A percentile compares a stretch with the other conserved stretches of the same genome.
phyloP scores from a whole-genome alignment of 305 asterid species.

The Stenogyne calaminthoides region DNA sequence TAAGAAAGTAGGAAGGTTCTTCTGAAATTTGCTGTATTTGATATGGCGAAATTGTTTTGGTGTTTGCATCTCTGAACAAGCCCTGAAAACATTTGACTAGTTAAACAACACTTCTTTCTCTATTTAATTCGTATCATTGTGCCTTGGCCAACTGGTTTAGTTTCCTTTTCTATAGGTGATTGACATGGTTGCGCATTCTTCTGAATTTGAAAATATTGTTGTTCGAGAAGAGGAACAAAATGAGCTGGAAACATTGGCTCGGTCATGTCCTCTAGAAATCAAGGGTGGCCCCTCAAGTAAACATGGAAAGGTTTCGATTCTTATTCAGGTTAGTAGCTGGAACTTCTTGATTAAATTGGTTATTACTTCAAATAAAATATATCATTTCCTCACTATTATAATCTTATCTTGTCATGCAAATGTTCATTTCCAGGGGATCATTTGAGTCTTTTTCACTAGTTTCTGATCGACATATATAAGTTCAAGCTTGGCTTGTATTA shows the following conservation, averaged over 20 bases:
- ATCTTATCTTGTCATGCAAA: slow-evolving; percentile 54
- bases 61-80: slow-evolving; percentile 11
- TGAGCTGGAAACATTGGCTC: slow-evolving; percentile 86
- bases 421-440: slow-evolving; percentile 85
- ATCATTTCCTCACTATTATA: slow-evolving; percentile 30
- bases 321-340: slow-evolving; percentile 73
- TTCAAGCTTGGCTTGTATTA: slow-evolving; percentile 95
- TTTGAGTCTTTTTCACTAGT: slow-evolving; percentile 86
- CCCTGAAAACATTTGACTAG: slow-evolving; percentile 7
- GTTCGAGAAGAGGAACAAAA: slow-evolving; percentile 96
- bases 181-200: slow-evolving; percentile 96
- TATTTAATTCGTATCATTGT: slow-evolving; percentile 19
- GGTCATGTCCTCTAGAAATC: slow-evolving; percentile 81
- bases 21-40: too few species aligned
- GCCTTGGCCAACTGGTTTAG: slow-evolving; percentile 25
- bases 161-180: slow-evolving; percentile 60
- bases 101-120: not conserved
- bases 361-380: slow-evolving; percentile 25
- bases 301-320: slow-evolving; percentile 94
- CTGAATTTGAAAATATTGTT: slow-evolving; percentile 96
- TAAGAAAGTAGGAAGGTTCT: not conserved
- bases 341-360: slow-evolving; percentile 26
- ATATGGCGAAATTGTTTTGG: not conserved
- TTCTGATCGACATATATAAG: slow-evolving; percentile 93
- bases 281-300: slow-evolving; percentile 97